A percentile compares a stretch with the other conserved stretches of the same genome.
These are phyloP conservation scores for Coffea humblotiana DNA, from an alignment of 305 asterid genomes.

Conservation along the genomic window DNA sequence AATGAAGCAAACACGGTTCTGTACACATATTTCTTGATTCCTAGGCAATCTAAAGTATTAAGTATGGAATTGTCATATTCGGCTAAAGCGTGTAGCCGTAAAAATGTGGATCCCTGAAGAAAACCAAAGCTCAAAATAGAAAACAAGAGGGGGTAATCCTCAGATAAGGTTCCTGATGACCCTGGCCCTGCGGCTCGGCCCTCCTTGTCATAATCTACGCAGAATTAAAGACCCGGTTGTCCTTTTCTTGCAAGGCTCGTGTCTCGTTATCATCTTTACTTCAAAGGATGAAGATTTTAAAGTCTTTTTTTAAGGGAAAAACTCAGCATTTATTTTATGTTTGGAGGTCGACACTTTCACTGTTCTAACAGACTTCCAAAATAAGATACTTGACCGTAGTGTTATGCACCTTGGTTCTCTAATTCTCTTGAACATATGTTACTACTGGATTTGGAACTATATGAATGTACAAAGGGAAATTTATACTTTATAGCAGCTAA, in stretches of 20 bases:
- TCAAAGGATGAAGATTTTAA: constrained; percentile 12
- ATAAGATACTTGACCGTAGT: not conserved
- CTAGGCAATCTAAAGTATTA: not conserved
- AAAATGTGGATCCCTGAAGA: not conserved
- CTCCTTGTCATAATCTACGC: constrained; percentile 6
- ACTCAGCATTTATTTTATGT: not conserved
- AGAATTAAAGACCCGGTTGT: constrained; percentile 16
- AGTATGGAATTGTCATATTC: not conserved
- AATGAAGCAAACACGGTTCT: not conserved
- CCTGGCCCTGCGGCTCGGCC: not conserved
- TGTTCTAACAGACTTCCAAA: not conserved
- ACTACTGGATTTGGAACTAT: not conserved
- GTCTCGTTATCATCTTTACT: constrained; percentile 21
- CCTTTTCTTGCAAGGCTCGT: constrained; percentile 25
- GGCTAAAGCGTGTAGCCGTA: not conserved
- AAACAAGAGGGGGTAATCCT: not conserved
- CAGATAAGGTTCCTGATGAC: constrained; percentile 10
- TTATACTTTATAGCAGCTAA: not conserved
- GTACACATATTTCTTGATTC: not conserved
- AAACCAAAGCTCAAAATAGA: not conserved
- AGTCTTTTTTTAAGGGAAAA: constrained; percentile 9
- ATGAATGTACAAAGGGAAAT: not conserved
- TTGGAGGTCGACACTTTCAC: constrained; percentile 14
- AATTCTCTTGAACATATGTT: not conserved
- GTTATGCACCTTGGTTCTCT: not conserved